Conservation (phyloP, 805 yeast genomes). For the Metschnikowia continentalis region DNA sequence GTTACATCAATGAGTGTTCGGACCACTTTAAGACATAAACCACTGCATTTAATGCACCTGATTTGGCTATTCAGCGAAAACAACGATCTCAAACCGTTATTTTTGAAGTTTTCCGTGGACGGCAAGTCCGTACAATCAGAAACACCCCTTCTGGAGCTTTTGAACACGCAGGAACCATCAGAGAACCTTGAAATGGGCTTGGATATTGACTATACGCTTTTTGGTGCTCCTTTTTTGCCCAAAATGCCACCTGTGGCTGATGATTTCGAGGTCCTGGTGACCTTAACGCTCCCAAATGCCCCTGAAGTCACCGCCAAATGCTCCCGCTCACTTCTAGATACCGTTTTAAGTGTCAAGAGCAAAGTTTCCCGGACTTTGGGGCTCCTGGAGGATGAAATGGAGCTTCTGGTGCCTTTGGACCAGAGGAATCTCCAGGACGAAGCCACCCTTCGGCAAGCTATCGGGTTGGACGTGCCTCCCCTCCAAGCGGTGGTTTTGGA, state of each 20-base stretch:
- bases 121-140: slow-evolving; percentile 11
- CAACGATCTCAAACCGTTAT: slow-evolving; percentile 24
- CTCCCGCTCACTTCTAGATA: slow-evolving; percentile 21
- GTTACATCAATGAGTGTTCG: slow-evolving; percentile 7
- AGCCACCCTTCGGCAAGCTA: slow-evolving; percentile 9
- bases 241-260: slow-evolving; percentile 23
- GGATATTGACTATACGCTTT: slow-evolving; percentile 23
- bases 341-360: slow-evolving; percentile 19
- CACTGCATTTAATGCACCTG: slow-evolving; percentile 23
- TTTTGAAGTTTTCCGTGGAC: slow-evolving; percentile 14
- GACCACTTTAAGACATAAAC: slow-evolving; percentile 23
- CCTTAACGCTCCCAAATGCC: neutral
- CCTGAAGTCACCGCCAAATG: slow-evolving; percentile 8
- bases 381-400: neutral
- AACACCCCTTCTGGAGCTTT: slow-evolving; percentile 13
- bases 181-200: slow-evolving; percentile 6
- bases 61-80: slow-evolving; percentile 28
- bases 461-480: slow-evolving; percentile 29
- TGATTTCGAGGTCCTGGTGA: slow-evolving; percentile 20
- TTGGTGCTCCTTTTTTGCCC: slow-evolving; percentile 19
- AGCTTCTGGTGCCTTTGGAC: neutral
- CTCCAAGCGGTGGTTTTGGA: slow-evolving; percentile 13
- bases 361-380: slow-evolving; percentile 13
- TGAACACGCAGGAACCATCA: slow-evolving; percentile 7
- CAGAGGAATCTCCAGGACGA: slow-evolving; percentile 4